Conservation (phyloP, 306 rosid genomes). For the cucumber (Cucumis sativus) region DNA sequence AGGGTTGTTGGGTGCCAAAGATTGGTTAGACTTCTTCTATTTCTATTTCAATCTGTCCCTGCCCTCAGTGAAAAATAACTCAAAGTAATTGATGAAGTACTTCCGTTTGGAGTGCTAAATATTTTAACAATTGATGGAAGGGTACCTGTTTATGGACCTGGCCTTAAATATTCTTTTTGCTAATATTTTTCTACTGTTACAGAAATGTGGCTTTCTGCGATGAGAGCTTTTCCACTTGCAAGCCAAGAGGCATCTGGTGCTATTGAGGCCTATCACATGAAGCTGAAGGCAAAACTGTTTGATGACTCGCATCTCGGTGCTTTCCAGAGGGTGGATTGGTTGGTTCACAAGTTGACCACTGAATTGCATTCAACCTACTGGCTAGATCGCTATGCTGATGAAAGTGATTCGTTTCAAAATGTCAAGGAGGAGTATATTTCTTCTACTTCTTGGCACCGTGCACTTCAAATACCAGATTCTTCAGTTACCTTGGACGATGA, state of each 20-base stretch:
- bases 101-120: neutral
- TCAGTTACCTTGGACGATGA: conserved; percentile 50
- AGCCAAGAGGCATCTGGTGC: conserved; percentile 97
- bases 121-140: neutral
- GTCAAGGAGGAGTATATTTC: conserved; percentile 80
- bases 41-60: conserved; percentile 17
- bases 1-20: conserved; percentile 74
- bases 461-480: conserved; percentile 63
- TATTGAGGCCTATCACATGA: conserved; percentile 78
- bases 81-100: neutral
- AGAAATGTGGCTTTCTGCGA: conserved; percentile 95
- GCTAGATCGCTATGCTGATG: conserved; percentile 88
- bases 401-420: conserved; percentile 79
- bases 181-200: conserved; percentile 2
- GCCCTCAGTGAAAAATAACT: neutral
- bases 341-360: conserved; percentile 84
- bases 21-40: conserved; percentile 57
- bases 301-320: conserved; percentile 97
- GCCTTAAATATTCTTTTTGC: conserved; percentile 11
- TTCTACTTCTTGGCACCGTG: conserved; percentile 88
- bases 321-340: conserved; percentile 90
- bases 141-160: neutral
- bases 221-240: conserved; percentile 64
- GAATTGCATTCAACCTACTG: conserved; percentile 89
- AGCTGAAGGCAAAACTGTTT: conserved; percentile 75